Evolutionary conservation across 352 stramenopile genomes (phyloP).

Genomic region (Globisporangium nagaii): DNA sequence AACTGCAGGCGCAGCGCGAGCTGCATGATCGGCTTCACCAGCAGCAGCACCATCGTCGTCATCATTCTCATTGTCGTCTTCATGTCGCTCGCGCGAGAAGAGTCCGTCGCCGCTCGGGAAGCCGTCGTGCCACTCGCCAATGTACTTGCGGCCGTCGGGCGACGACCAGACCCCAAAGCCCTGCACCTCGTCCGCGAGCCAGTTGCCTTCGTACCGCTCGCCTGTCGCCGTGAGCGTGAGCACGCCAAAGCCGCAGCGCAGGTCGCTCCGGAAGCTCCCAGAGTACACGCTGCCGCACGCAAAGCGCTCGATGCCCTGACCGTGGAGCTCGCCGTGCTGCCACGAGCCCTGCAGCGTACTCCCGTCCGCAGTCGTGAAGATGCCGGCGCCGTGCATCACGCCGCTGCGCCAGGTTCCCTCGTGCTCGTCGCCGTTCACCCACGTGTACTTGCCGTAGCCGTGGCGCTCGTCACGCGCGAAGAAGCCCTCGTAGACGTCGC

Average conservation of each 20-base stretch:
- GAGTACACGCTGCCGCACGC: conserved; percentile 52
- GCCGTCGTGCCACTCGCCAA: conserved; percentile 54
- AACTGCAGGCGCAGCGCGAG: neutral
- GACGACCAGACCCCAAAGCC: conserved; percentile 66
- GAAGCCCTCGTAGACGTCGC: conserved; percentile 64
- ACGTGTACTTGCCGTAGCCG: conserved; percentile 65
- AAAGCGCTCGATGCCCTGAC: conserved; percentile 44
- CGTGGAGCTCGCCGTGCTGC: conserved; percentile 34
- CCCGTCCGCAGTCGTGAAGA: conserved; percentile 31
- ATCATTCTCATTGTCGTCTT: conserved; percentile 15
- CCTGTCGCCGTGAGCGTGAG: conserved; percentile 48
- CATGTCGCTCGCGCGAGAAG: conserved; percentile 29
- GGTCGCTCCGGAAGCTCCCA: conserved; percentile 38
- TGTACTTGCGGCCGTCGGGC: conserved; percentile 33
- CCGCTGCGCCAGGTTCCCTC: conserved; percentile 53
- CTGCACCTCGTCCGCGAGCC: conserved; percentile 35
- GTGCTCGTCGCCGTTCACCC: conserved; percentile 62
- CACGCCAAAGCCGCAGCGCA: conserved; percentile 50
- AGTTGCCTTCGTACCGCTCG: conserved; percentile 69
- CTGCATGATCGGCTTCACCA: neutral
- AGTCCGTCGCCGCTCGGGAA: conserved; percentile 46
- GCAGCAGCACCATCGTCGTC: neutral
- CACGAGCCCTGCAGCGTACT: conserved; percentile 44
- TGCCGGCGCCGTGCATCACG: conserved; percentile 60
- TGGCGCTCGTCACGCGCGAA: conserved; percentile 57